Base-by-base conservation (phyloP, 495 filamentous ascomycete genomes). In the Trichocladium uniseriatum region DNA sequence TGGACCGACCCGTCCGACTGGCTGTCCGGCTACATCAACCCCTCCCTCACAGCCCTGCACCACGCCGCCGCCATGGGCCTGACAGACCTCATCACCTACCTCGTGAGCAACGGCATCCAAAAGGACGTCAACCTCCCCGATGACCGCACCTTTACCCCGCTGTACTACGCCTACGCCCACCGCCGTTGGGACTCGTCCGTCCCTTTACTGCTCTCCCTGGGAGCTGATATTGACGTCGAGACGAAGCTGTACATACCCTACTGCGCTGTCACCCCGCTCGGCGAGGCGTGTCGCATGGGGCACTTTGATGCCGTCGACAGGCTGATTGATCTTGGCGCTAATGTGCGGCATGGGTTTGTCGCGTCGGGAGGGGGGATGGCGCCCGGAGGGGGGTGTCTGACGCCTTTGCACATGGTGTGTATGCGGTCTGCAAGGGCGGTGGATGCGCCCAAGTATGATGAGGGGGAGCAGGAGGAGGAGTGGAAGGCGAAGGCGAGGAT, bases 81-180 rank as follows among this genome's bases (percentile, higher is more conserved):
- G 9, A 21, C 44, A 6, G 37, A 45, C 21, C 32, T 63, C 2
- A 40, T 63, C 38, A 14, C 6, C 10, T 48, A 63, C 40, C 19
- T 71, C 35, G 15, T 69, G 28, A 38, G 56, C 6, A 40, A 46
- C n/a, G 57, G 58, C 2, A 54, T 59, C 20, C 58, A 65, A 43
- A 43, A 54, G 14, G 49, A 59, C 35, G 35, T 70, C 18, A 53
- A 66, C 28, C 45, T 59, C 7, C 35, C 48, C 11, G 67, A 71
- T 46, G 32, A 52, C 15, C 28, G 24, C 42, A 56, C 56, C 1
- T 41, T 60, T n/a, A 66, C 66, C 9, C 67, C 69, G 18, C 49
- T 71, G 7, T 62, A 54, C 28, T 57, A 68, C 37, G 69, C 69
- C 16, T 68, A 65, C 29, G 61, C 55, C n/a, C 27, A 48, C 32